phyloP scores from a whole-genome alignment of 2,329 filamentous ascomycete species.

The Monilinia fructigena region DNA sequence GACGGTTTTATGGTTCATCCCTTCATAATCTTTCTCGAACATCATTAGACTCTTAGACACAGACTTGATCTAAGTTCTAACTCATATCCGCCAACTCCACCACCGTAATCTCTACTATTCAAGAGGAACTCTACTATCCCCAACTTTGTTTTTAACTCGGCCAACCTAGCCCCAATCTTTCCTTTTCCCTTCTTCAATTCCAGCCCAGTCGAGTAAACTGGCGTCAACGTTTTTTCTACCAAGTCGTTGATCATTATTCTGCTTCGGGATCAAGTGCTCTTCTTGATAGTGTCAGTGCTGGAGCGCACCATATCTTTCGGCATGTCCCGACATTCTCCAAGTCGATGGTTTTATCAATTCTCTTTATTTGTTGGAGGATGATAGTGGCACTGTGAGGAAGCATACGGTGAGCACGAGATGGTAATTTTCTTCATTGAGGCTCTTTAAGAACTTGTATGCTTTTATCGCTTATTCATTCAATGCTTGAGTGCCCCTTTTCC shows the following conservation, averaged over 20 bases:
- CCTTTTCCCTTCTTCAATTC: not conserved
- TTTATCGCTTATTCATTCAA: not conserved
- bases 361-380: not conserved
- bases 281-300: not conserved
- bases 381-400: not conserved
- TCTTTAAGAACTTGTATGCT: not conserved
- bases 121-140: not conserved
- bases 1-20: no score
- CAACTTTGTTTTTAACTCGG: not conserved
- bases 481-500: not conserved
- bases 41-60: no score
- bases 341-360: not conserved
- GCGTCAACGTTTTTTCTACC: not conserved
- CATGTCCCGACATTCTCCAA: not conserved
- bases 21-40: no score
- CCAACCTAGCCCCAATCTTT: not conserved
- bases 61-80: no score
- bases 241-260: not conserved
- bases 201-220: not conserved
- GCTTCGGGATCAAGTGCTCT: not conserved
- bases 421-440: not conserved
- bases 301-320: not conserved
- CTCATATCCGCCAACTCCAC: not conserved
- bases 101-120: not conserved
- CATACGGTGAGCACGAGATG: not conserved